phyloP scores from a whole-genome alignment of 768 basidiomycete species.

The Lactifluus hygrophoroides region DNA sequence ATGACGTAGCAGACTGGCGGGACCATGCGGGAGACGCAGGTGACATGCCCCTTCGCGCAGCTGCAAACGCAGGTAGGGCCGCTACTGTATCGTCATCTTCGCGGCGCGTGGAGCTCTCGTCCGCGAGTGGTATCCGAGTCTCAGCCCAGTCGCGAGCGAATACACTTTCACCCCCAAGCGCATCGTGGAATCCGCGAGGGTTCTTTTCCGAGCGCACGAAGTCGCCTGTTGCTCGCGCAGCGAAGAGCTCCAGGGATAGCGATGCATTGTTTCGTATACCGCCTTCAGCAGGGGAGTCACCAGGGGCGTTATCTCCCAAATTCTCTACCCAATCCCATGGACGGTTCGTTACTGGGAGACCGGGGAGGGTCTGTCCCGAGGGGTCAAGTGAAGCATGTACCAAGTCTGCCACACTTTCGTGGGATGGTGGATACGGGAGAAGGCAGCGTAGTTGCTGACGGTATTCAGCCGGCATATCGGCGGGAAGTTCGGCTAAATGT shows the following conservation, averaged over 20 bases:
- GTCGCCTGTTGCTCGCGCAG: slow-evolving; percentile 57
- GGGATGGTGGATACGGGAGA: slow-evolving; percentile 46
- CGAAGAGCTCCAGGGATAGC: slow-evolving; percentile 64
- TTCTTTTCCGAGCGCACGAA: slow-evolving; percentile 25
- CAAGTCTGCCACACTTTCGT: slow-evolving; percentile 46
- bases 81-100: slow-evolving; percentile 29
- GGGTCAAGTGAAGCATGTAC: slow-evolving; percentile 49
- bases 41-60: slow-evolving; percentile 34
- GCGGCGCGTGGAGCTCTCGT: slow-evolving; percentile 24
- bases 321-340: slow-evolving; percentile 88
- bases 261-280: slow-evolving; percentile 53
- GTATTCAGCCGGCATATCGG: slow-evolving; percentile 48
- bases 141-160: slow-evolving; percentile 76
- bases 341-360: slow-evolving; percentile 53
- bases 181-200: slow-evolving; percentile 52
- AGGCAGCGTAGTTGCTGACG: slow-evolving; percentile 49
- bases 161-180: slow-evolving; percentile 49
- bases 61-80: slow-evolving; percentile 28
- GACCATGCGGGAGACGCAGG: slow-evolving; percentile 46
- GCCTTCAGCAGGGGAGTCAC: slow-evolving; percentile 36
- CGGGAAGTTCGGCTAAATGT: slow-evolving; percentile 41
- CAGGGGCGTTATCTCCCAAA: slow-evolving; percentile 46
- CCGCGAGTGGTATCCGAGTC: slow-evolving; percentile 42
- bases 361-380: slow-evolving; percentile 41
- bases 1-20: slow-evolving; percentile 25